phyloP scores from a whole-genome alignment of 352 stramenopile species.

The Globisporangium echinulatum region DNA sequence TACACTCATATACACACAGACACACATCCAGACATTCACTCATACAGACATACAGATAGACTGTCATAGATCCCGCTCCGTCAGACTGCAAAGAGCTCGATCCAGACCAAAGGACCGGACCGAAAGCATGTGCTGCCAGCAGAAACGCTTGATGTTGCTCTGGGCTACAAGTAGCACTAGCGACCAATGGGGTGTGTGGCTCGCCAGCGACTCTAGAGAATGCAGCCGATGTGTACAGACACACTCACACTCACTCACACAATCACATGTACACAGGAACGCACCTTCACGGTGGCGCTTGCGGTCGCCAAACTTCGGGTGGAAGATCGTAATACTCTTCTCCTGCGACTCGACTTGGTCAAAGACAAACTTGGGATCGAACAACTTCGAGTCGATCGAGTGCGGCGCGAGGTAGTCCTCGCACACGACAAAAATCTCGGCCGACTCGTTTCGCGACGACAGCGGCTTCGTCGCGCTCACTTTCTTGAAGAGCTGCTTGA shows the following conservation, averaged over 20 bases:
- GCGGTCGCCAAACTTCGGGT: slow-evolving; percentile 95
- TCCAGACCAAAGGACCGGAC: slow-evolving; percentile 13
- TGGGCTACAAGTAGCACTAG: slow-evolving; percentile 88
- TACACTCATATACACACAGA: slow-evolving; percentile 9
- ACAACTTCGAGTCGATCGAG: slow-evolving; percentile 96
- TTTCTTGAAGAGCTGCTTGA: slow-evolving; percentile 98
- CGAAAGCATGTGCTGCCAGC: slow-evolving; percentile 39
- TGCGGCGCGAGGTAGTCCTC: slow-evolving; percentile 93
- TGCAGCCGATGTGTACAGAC: slow-evolving; percentile 54
- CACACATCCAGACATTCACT: background rate
- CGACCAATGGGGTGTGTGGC: slow-evolving; percentile 59
- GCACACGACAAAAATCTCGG: slow-evolving; percentile 99
- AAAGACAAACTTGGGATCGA: slow-evolving; percentile 98
- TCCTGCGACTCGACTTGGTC: slow-evolving; percentile 87
- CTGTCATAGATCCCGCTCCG: slow-evolving; percentile 85
- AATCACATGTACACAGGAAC: slow-evolving; percentile 29
- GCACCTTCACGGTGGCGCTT: slow-evolving; percentile 92
- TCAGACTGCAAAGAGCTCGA: slow-evolving; percentile 40
- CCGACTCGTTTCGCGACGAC: slow-evolving; percentile 95
- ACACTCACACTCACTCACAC: slow-evolving; percentile 19
- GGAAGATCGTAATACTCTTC: slow-evolving; percentile 94
- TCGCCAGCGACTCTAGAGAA: slow-evolving; percentile 88
- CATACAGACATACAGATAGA: slow-evolving; percentile 2
- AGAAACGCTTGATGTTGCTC: slow-evolving; percentile 83
- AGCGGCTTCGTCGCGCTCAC: slow-evolving; percentile 98